Evolutionary conservation across 1,284 basidiomycete species (phyloP).

Genomic region (Rhodotorula sp.): DNA sequence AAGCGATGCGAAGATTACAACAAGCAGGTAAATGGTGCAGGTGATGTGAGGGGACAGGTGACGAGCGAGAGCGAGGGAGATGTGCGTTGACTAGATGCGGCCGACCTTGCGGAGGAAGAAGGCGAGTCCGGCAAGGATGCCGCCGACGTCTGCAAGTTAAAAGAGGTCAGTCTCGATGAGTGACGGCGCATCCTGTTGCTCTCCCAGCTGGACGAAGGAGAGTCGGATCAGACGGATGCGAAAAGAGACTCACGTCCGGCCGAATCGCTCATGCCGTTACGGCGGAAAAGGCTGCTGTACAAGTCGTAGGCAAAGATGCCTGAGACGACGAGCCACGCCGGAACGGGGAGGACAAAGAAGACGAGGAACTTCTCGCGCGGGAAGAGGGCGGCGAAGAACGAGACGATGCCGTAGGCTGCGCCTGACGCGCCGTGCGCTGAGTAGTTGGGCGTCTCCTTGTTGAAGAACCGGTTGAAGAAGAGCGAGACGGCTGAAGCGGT

Average conservation of each 20-base stretch:
- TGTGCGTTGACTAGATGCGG: slow-evolving; percentile 2
- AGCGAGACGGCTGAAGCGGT: slow-evolving; percentile 1
- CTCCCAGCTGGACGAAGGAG: no score
- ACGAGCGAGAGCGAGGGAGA: neutral
- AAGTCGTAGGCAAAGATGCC: slow-evolving; percentile 36
- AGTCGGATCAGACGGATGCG: neutral
- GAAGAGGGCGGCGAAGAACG: slow-evolving; percentile 30
- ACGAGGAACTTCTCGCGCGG: slow-evolving; percentile 31
- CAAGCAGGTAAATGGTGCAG: neutral
- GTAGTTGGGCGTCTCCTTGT: neutral
- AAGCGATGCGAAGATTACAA: neutral
- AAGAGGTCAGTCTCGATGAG: no score
- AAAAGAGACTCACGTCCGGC: slow-evolving; percentile 23
- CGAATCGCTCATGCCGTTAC: slow-evolving; percentile 30
- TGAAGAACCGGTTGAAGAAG: slow-evolving; percentile 12
- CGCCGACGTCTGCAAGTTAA: slow-evolving; percentile 22
- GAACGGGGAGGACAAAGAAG: slow-evolving; percentile 38
- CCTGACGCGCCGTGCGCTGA: slow-evolving; percentile 29
- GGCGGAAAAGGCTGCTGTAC: slow-evolving; percentile 15
- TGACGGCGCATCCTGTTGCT: neutral
- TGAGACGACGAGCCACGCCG: slow-evolving; percentile 33
- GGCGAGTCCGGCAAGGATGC: slow-evolving; percentile 19
- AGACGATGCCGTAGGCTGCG: slow-evolving; percentile 22
- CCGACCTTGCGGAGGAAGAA: slow-evolving; percentile 30
- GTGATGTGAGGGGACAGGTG: neutral